These are phyloP conservation scores for Candida germanica DNA, from an alignment of 805 yeast species.

Conservation along the genomic window DNA sequence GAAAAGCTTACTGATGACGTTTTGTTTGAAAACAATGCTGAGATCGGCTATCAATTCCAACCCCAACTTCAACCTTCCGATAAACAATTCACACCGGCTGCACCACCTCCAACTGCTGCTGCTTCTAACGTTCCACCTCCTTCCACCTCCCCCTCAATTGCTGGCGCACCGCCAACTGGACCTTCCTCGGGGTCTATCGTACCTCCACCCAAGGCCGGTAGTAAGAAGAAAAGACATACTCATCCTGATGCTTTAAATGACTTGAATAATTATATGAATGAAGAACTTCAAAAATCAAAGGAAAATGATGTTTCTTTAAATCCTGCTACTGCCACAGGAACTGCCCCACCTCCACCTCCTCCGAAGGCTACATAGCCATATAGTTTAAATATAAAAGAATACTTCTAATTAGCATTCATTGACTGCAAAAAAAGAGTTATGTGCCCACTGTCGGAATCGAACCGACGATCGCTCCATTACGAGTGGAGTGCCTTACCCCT, in stretches of 20 bases:
- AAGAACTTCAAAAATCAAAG: slow-evolving; percentile 41
- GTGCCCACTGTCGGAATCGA: slow-evolving; percentile 52
- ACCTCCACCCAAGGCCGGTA: slow-evolving; percentile 9
- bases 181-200: slow-evolving; percentile 13
- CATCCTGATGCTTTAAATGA: slow-evolving; percentile 22
- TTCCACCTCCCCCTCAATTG: slow-evolving; percentile 1
- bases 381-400: slow-evolving; percentile 1
- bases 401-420: neutral
- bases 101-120: slow-evolving; percentile 1
- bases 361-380: slow-evolving; percentile 15
- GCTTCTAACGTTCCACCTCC: slow-evolving; percentile 11
- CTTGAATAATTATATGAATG: slow-evolving; percentile 40
- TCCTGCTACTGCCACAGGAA: neutral
- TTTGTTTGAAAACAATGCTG: slow-evolving; percentile 26
- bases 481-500: slow-evolving; percentile 56
- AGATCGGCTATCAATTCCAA: slow-evolving; percentile 16
- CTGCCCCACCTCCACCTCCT: slow-evolving; percentile 30
- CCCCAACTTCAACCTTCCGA: slow-evolving; percentile 2
- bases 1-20: slow-evolving; percentile 30
- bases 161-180: slow-evolving; percentile 2
- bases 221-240: slow-evolving; percentile 28
- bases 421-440: slow-evolving; percentile 12
- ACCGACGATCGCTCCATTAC: slow-evolving; percentile 55
- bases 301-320: slow-evolving; percentile 21
- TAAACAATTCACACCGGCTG: slow-evolving; percentile 6